These are phyloP conservation scores for Irpex lacteus DNA, from an alignment of 1,284 basidiomycete species.

Conservation along the genomic window DNA sequence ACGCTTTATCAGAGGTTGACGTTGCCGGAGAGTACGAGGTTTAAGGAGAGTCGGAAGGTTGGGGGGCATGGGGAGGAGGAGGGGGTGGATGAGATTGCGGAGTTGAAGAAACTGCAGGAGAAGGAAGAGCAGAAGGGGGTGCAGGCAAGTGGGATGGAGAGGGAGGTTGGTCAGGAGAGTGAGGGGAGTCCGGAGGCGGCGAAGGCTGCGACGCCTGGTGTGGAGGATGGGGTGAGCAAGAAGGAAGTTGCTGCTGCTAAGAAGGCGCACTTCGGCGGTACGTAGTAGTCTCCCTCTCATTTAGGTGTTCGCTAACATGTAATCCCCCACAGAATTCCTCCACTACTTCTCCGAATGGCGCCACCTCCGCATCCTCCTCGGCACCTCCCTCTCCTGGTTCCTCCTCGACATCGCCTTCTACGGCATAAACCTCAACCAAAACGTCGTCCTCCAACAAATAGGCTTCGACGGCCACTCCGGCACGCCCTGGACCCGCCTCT, in stretches of 20 bases:
- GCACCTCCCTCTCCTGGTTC: constrained; percentile 55
- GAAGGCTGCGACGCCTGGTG: constrained; percentile 10
- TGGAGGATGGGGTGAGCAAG: neutral
- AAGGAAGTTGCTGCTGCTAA: constrained; percentile 22
- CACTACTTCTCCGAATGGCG: constrained; percentile 56
- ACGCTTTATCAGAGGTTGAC: constrained; percentile 75
- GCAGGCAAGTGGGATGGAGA: constrained; percentile 10
- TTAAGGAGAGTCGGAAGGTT: constrained; percentile 38
- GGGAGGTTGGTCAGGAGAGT: constrained; percentile 10
- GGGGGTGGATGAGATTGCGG: constrained; percentile 16
- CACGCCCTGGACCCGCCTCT: constrained; percentile 59
- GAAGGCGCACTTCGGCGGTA: constrained; percentile 40
- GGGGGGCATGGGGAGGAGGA: constrained; percentile 29
- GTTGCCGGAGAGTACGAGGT: constrained; percentile 68
- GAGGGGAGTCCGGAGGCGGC: constrained; percentile 2
- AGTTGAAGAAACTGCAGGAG: constrained; percentile 28
- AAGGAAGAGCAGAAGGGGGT: neutral
- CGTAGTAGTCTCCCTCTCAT: too few species aligned
- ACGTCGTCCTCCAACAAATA: constrained; percentile 68
- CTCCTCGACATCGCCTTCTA: constrained; percentile 63
- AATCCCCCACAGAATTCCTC: constrained; percentile 52
- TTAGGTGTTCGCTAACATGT: too few species aligned
- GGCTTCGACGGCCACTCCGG: constrained; percentile 58
- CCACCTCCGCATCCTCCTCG: constrained; percentile 51
- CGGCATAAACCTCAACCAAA: constrained; percentile 78